Conservation (phyloP, 148 eudicot species). For the Dysphania ambrosioides region DNA sequence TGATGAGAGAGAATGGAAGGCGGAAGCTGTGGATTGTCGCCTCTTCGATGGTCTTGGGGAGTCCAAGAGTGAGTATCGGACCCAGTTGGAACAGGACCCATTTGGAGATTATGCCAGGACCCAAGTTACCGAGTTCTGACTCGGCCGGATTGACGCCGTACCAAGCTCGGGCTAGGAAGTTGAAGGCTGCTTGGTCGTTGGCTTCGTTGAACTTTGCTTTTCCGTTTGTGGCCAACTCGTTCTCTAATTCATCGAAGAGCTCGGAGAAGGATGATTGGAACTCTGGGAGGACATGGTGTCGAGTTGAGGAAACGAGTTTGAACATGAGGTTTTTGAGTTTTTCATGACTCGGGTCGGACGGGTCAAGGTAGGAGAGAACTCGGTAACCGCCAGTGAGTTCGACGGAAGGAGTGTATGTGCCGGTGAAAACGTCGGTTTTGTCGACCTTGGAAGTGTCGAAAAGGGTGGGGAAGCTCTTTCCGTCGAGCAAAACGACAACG, state of each 20-base stretch:
- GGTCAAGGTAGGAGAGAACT: slow-evolving; percentile 72
- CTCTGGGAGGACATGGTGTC: slow-evolving; percentile 63
- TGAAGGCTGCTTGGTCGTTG: slow-evolving; percentile 67
- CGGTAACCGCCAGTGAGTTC: slow-evolving; percentile 92
- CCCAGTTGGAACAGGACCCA: slow-evolving; percentile 71
- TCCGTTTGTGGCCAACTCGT: slow-evolving; percentile 42
- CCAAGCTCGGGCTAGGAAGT: slow-evolving; percentile 54
- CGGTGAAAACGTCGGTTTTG: slow-evolving; percentile 73
- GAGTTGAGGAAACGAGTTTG: slow-evolving; percentile 37
- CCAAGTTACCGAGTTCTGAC: slow-evolving; percentile 49
- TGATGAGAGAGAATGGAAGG: slow-evolving; percentile 52
- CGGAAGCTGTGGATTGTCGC: slow-evolving; percentile 46
- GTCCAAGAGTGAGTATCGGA: slow-evolving; percentile 58
- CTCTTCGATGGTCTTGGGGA: slow-evolving; percentile 61
- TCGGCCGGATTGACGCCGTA: slow-evolving; percentile 43
- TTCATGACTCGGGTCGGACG: slow-evolving; percentile 74
- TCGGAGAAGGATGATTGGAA: slow-evolving; percentile 45
- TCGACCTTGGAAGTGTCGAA: slow-evolving; percentile 76
- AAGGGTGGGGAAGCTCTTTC: slow-evolving; percentile 56
- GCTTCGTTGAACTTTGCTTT: slow-evolving; percentile 51
- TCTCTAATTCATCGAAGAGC: slow-evolving; percentile 52
- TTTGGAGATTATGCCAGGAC: slow-evolving; percentile 46
- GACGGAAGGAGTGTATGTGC: slow-evolving; percentile 72
- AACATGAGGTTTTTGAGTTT: slow-evolving; percentile 65
- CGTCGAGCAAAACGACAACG: slow-evolving; percentile 81